phyloP scores from a whole-genome alignment of 257 asterid genomes.

The Solanum okadae region DNA sequence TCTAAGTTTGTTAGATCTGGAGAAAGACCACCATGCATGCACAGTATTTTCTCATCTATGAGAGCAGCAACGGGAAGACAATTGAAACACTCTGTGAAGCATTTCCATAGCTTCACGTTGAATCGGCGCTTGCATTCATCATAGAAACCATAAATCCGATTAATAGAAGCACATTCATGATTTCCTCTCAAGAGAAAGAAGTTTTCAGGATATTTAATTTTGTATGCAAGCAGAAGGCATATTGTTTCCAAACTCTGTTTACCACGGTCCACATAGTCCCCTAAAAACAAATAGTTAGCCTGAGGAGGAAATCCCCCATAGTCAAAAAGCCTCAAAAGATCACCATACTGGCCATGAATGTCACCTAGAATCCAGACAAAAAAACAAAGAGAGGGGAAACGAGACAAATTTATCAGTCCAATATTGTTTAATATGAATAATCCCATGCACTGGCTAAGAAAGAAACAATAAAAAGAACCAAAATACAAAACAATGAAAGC shows the following conservation, averaged over 20 bases:
- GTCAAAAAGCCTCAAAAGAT: constrained; percentile 62
- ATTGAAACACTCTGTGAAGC: constrained; percentile 61
- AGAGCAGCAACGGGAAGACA: constrained; percentile 78
- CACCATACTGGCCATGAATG: constrained; percentile 70
- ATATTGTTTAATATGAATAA: background rate
- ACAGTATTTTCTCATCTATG: constrained; percentile 65
- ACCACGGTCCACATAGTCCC: constrained; percentile 76
- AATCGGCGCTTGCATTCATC: constrained; percentile 71
- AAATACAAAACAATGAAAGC: background rate
- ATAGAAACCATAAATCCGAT: constrained; percentile 67
- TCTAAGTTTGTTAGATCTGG: constrained; percentile 60
- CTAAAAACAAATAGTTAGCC: constrained; percentile 65
- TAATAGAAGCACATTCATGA: constrained; percentile 68
- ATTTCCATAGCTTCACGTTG: constrained; percentile 60
- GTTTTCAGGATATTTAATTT: constrained; percentile 67
- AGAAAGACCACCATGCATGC: constrained; percentile 83
- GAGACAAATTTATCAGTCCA: background rate
- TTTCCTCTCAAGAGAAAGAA: constrained; percentile 69
- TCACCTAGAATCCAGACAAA: constrained; percentile 40
- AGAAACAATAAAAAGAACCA: background rate
- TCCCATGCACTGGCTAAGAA: background rate
- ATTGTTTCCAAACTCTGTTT: constrained; percentile 68
- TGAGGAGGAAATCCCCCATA: constrained; percentile 75
- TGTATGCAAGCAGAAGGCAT: constrained; percentile 71
- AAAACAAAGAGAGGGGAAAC: background rate